These are phyloP conservation scores for Saccharomycopsis sp. DNA, from an alignment of 805 yeast species.

Conservation along the genomic window DNA sequence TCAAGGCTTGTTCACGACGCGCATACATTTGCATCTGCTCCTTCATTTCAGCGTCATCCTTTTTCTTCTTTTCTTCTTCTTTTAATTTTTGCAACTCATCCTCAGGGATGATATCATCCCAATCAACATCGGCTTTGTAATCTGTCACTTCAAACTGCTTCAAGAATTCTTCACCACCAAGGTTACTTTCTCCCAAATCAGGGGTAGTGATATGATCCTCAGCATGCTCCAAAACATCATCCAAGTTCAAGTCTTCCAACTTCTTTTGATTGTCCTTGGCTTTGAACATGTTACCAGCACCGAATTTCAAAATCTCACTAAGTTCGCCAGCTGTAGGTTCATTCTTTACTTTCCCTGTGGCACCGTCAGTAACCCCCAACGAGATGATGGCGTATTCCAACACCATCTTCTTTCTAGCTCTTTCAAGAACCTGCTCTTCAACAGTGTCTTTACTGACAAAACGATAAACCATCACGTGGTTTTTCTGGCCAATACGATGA, in stretches of 20 bases:
- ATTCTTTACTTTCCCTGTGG: constrained; percentile 36
- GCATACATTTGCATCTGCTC: constrained; percentile 85
- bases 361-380: constrained; percentile 80
- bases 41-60: constrained; percentile 78
- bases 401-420: constrained; percentile 97
- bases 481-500: constrained; percentile 98
- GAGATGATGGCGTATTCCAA: constrained; percentile 96
- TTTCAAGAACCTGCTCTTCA: constrained; percentile 92
- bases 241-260: constrained; percentile 88
- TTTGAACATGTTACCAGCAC: constrained; percentile 97
- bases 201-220: constrained; percentile 97
- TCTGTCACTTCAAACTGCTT: constrained; percentile 98
- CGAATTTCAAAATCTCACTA: constrained; percentile 89
- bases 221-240: constrained; percentile 92
- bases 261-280: constrained; percentile 93
- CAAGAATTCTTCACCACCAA: constrained; percentile 96
- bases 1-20: constrained; percentile 68
- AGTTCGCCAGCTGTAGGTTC: constrained; percentile 83
- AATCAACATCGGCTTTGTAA: constrained; percentile 93
- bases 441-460: constrained; percentile 98
- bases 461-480: constrained; percentile 94
- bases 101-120: constrained; percentile 98
- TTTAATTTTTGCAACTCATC: constrained; percentile 83
- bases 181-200: constrained; percentile 91
- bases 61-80: constrained; percentile 79